Conservation (phyloP, 2,329 filamentous ascomycete species). For the Xylaria hypoxylon region DNA sequence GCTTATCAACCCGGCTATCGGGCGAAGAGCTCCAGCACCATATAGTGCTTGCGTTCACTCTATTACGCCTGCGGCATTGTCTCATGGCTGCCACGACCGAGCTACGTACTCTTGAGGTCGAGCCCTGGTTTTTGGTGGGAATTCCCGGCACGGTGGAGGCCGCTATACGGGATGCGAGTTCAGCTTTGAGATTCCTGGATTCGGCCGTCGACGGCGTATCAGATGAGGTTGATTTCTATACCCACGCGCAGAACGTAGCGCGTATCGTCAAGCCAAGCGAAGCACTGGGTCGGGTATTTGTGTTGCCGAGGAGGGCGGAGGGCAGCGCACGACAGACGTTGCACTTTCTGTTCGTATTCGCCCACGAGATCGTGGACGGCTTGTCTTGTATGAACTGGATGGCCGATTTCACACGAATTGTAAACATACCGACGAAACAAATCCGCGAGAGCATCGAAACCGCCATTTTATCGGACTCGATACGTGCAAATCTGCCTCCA, state of each 20-base stretch:
- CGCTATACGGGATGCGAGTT: slow-evolving; percentile 34
- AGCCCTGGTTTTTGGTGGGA: slow-evolving; percentile 38
- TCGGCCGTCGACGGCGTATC: slow-evolving; percentile 19
- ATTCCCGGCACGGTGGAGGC: slow-evolving; percentile 26
- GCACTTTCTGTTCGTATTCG: slow-evolving; percentile 41
- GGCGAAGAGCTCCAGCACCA: slow-evolving; percentile 33
- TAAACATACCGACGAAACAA: slow-evolving; percentile 37
- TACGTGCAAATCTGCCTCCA: slow-evolving; percentile 39
- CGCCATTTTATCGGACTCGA: slow-evolving; percentile 29
- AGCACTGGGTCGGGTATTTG: slow-evolving; percentile 39
- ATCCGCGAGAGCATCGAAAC: slow-evolving; percentile 33
- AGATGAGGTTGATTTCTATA: slow-evolving; percentile 37
- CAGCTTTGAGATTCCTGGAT: slow-evolving; percentile 29
- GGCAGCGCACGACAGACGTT: slow-evolving; percentile 24
- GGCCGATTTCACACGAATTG: slow-evolving; percentile 38
- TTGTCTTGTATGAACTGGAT: slow-evolving; percentile 40
- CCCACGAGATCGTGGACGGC: slow-evolving; percentile 45
- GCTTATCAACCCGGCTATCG: slow-evolving; percentile 37
- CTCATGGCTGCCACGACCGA: slow-evolving; percentile 37
- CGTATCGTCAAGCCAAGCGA: slow-evolving; percentile 39
- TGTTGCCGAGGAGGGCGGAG: slow-evolving; percentile 35
- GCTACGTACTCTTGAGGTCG: slow-evolving; percentile 30
- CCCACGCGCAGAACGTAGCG: slow-evolving; percentile 42
- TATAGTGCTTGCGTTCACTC: slow-evolving; percentile 42
- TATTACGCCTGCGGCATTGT: slow-evolving; percentile 40